Percentiles rank a stretch among this genome's conserved stretches.
These are phyloP conservation scores for Talinum fruticosum DNA, from an alignment of 148 eudicot genomes.

Conservation along the genomic window DNA sequence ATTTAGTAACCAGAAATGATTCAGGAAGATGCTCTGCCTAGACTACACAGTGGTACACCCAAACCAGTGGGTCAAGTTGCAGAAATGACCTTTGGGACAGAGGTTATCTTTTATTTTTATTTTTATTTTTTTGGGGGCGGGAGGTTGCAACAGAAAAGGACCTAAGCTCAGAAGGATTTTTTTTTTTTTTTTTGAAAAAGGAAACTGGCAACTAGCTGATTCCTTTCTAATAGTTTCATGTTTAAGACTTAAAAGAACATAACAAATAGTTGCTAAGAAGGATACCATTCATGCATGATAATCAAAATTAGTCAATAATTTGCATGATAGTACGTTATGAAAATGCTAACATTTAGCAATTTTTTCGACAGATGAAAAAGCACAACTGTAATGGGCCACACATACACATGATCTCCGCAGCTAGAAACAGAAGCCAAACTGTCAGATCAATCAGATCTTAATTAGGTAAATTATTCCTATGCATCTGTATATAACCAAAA, in stretches of 20 bases:
- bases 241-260: conserved; percentile 5
- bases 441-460: not conserved
- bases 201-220: conserved; percentile 4
- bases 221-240: conserved; percentile 5
- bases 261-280: not conserved
- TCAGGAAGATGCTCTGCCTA: no score
- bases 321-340: not conserved
- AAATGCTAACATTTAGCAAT: not conserved
- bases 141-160: no score
- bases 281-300: not conserved
- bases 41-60: no score
- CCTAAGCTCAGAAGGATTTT: not conserved
- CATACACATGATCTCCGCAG: not conserved
- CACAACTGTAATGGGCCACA: not conserved
- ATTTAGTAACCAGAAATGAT: no score
- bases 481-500: no score
- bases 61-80: no score
- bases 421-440: not conserved
- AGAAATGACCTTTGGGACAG: no score
- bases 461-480: no score
- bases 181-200: not conserved
- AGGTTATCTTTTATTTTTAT: no score
- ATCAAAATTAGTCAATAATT: not conserved
- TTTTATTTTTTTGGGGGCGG: not conserved
- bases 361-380: not conserved